A percentile compares a stretch with the other conserved stretches of the same genome.
phyloP scores from a whole-genome alignment of 441 rosid genomes.

The Kokia cookei region DNA sequence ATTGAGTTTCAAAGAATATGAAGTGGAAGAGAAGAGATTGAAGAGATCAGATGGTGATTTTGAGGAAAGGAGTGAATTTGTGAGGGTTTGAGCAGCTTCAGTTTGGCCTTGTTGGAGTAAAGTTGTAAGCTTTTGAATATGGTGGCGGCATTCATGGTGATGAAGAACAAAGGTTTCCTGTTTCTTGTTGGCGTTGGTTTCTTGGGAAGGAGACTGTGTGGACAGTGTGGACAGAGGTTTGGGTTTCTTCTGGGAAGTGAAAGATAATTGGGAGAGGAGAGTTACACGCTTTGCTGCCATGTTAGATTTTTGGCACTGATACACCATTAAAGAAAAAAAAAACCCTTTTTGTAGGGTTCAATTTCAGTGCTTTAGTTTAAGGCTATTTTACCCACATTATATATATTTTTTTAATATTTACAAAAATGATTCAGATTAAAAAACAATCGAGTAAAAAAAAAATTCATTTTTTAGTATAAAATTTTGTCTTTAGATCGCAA shows the following conservation, averaged over 20 bases:
- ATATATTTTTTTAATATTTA: no score
- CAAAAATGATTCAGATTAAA: no score
- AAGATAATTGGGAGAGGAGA: background rate
- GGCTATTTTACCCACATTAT: no score
- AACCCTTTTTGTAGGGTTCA: background rate
- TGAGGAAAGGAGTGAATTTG: conserved; percentile 34
- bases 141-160: conserved; percentile 32
- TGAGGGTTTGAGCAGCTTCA: conserved; percentile 36
- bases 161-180: background rate
- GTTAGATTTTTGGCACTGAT: background rate
- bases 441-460: no score
- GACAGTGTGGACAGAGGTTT: background rate
- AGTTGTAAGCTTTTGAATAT: conserved; percentile 33
- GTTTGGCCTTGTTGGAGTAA: conserved; percentile 47
- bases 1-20: conserved; percentile 33
- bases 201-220: background rate
- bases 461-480: no score
- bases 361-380: background rate
- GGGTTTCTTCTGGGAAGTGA: background rate
- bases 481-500: no score
- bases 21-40: conserved; percentile 35
- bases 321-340: background rate
- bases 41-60: conserved; percentile 44
- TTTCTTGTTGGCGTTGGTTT: background rate
- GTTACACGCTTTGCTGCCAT: background rate